Conservation (phyloP, 768 basidiomycete genomes). For the Lactifluus rugatus region DNA sequence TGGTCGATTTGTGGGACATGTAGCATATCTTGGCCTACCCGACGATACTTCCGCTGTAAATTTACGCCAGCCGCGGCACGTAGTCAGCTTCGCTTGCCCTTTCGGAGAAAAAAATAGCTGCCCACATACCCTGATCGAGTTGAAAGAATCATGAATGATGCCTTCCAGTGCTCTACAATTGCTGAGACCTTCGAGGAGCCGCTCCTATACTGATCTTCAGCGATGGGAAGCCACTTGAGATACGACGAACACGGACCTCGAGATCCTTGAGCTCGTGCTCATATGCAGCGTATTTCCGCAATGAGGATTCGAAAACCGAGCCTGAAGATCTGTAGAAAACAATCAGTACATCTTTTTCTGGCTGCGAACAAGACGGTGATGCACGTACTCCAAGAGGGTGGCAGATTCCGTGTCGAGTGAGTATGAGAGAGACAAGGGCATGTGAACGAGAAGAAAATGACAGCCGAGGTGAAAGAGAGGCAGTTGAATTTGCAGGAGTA, state of each 20-base stretch:
- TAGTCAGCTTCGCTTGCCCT: neutral
- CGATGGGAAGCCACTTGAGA: no score
- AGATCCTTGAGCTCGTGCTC: conserved; percentile 19
- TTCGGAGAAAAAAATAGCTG: no score
- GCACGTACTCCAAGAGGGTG: neutral
- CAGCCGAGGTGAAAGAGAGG: neutral
- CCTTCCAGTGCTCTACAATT: conserved; percentile 69
- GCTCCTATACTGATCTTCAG: conserved; percentile 33
- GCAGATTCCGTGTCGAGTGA: neutral
- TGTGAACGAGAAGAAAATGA: neutral
- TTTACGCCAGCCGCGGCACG: neutral
- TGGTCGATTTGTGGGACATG: conserved; percentile 49
- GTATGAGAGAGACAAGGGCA: neutral
- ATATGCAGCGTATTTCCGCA: conserved; percentile 4
- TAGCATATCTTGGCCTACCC: conserved; percentile 46
- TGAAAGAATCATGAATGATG: conserved; percentile 54
- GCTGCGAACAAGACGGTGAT: neutral
- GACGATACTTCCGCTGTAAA: conserved; percentile 44
- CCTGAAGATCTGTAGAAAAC: neutral
- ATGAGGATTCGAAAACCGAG: neutral
- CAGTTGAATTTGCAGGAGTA: neutral
- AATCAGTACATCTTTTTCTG: neutral
- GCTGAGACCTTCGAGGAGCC: conserved; percentile 58
- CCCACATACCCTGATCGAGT: conserved; percentile 46
- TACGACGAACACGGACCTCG: conserved; percentile 10